phyloP scores from a whole-genome alignment of 306 rosid species.

The Casuarina equisetifolia region DNA sequence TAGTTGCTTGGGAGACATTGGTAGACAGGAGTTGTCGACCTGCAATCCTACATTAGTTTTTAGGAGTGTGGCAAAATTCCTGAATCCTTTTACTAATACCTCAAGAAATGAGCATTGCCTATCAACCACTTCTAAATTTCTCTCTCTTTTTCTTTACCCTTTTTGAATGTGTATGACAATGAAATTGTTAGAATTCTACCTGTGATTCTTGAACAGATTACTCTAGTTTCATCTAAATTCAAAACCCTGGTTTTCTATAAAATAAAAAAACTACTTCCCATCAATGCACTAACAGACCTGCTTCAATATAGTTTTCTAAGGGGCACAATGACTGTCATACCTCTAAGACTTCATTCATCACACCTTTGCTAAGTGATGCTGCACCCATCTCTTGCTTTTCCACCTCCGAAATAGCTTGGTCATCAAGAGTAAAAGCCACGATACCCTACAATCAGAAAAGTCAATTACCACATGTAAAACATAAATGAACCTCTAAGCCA shows the following conservation, averaged over 20 bases:
- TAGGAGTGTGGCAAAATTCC: too few species aligned
- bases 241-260: too few species aligned
- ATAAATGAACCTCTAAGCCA: slow-evolving; percentile 1
- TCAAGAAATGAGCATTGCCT: not conserved
- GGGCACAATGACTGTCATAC: slow-evolving; percentile 25
- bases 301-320: not conserved
- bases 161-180: not conserved
- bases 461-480: slow-evolving; percentile 4
- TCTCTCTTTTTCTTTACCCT: not conserved
- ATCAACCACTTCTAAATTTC: not conserved
- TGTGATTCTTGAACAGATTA: too few species aligned
- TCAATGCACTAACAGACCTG: not conserved
- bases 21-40: too few species aligned
- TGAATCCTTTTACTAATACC: too few species aligned
- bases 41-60: too few species aligned
- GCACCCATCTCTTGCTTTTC: slow-evolving; percentile 62
- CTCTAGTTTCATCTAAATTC: not conserved
- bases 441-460: slow-evolving; percentile 53
- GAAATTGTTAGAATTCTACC: too few species aligned
- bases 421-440: slow-evolving; percentile 96
- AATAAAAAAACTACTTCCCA: not conserved
- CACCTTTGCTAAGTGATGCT: slow-evolving; percentile 41
- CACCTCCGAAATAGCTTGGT: slow-evolving; percentile 63
- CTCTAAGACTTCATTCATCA: slow-evolving; percentile 63
- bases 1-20: too few species aligned